Conservation (phyloP, 345 rosid genomes). For the Raphanus sativus region DNA sequence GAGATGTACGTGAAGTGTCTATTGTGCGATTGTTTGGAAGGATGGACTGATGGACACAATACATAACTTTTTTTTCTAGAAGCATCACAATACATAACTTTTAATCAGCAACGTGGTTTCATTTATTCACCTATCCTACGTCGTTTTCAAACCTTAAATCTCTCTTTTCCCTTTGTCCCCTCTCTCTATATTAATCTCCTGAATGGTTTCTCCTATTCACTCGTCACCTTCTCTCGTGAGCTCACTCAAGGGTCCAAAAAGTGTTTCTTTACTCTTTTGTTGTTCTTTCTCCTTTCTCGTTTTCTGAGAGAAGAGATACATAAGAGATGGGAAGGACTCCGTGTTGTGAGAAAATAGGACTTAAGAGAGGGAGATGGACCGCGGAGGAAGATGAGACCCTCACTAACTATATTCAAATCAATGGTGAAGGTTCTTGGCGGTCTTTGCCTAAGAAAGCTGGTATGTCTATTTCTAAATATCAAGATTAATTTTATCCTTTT, state of each 20-base stretch:
- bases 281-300: background rate
- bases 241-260: constrained; percentile 28
- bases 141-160: constrained; percentile 26
- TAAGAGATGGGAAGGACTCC: constrained; percentile 77
- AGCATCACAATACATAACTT: constrained; percentile 8
- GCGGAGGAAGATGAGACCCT: constrained; percentile 74
- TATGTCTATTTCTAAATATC: constrained; percentile 18
- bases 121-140: constrained; percentile 23
- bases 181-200: constrained; percentile 38
- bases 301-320: constrained; percentile 24
- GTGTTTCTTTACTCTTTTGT: background rate
- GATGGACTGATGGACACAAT: constrained; percentile 10
- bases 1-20: constrained; percentile 32
- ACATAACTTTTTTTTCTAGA: too few relatives aligned
- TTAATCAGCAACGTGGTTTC: constrained; percentile 37
- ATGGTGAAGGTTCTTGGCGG: constrained; percentile 90
- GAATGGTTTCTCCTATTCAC: constrained; percentile 17
- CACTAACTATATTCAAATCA: constrained; percentile 57
- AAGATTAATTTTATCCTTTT: background rate
- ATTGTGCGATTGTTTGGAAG: constrained; percentile 14
- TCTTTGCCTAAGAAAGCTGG: constrained; percentile 89
- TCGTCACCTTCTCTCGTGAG: constrained; percentile 13
- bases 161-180: constrained; percentile 22
- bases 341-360: constrained; percentile 83
- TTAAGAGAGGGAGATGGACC: constrained; percentile 88